phyloP scores from a whole-genome alignment of 2,329 filamentous ascomycete genomes.

The Lasiodiplodia sp. region DNA sequence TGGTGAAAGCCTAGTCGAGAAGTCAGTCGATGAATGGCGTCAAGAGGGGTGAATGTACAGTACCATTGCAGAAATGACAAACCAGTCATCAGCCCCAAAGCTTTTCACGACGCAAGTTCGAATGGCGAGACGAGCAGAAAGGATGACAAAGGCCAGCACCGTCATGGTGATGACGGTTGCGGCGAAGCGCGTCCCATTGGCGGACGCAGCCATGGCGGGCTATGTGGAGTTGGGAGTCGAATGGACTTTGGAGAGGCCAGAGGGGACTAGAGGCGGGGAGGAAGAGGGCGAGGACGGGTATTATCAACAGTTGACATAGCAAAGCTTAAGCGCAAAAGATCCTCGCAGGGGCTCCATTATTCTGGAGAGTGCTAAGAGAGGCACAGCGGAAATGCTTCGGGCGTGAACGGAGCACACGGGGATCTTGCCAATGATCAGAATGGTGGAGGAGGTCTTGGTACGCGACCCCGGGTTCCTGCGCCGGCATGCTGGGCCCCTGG shows the following conservation, averaged over 20 bases:
- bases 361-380: conserved; percentile 12
- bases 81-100: conserved; percentile 24
- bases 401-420: background rate
- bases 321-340: conserved; percentile 13
- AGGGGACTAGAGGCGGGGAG: conserved; percentile 9
- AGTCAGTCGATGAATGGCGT: background rate
- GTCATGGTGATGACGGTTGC: conserved; percentile 26
- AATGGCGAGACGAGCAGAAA: conserved; percentile 1
- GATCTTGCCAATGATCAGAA: conserved; percentile 6
- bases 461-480: conserved; percentile 27
- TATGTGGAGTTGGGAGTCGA: background rate
- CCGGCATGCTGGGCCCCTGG: background rate
- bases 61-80: conserved; percentile 26
- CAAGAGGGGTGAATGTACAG: background rate
- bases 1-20: background rate
- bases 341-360: conserved; percentile 4
- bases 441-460: background rate
- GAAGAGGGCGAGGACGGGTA: conserved; percentile 11
- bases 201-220: conserved; percentile 6
- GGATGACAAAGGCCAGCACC: conserved; percentile 14
- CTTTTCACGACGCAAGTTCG: conserved; percentile 5
- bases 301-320: conserved; percentile 12
- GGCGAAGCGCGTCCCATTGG: conserved; percentile 11
- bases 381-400: conserved; percentile 14
- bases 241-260: background rate